Conservation (phyloP, 2,329 filamentous ascomycete species). For the Hypoxylon sp. region DNA sequence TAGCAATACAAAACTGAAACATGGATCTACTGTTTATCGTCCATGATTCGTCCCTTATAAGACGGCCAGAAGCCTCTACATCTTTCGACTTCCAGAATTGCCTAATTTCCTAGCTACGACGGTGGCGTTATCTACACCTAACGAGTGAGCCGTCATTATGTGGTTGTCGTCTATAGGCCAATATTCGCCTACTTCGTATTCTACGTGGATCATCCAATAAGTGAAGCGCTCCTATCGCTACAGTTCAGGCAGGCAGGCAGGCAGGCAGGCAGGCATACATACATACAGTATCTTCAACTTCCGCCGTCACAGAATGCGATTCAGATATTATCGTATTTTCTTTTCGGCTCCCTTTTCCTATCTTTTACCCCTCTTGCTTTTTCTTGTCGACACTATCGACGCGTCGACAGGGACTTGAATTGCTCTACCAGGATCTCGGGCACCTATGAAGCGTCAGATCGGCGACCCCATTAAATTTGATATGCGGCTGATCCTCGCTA, state of each 20-base stretch:
- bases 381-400: conserved; percentile 10
- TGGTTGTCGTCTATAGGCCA: conserved; percentile 7
- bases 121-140: not conserved
- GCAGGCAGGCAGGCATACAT: no score
- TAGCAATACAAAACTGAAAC: conserved; percentile 28
- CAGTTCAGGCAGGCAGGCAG: no score
- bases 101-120: no score
- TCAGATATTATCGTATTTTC: conserved; percentile 12
- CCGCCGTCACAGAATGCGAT: no score
- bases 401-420: conserved; percentile 16
- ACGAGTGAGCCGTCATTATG: conserved; percentile 7
- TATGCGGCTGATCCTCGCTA: conserved; percentile 15
- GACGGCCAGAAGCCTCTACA: no score
- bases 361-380: not conserved
- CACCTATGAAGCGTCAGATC: conserved; percentile 13
- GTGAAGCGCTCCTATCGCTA: no score
- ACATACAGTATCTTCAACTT: no score
- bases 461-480: conserved; percentile 21
- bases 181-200: not conserved
- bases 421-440: conserved; percentile 22
- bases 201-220: conserved; percentile 1
- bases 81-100: no score
- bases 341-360: conserved; percentile 6
- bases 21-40: conserved; percentile 18
- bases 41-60: conserved; percentile 20